These are phyloP conservation scores for Claviceps sp. DNA, from an alignment of 2,329 filamentous ascomycete genomes.

Conservation along the genomic window DNA sequence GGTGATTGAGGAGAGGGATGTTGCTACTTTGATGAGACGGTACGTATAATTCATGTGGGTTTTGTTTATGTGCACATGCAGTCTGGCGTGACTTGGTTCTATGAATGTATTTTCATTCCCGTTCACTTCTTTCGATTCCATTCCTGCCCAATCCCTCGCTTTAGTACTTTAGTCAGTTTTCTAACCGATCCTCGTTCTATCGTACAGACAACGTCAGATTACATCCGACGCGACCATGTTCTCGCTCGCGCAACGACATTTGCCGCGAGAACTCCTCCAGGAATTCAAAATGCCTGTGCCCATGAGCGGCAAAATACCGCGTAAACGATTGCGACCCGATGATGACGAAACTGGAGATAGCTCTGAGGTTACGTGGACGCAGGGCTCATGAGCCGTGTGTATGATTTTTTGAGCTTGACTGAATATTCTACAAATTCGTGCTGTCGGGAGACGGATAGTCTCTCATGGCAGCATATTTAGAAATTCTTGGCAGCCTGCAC, in stretches of 20 bases:
- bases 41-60: slow-evolving; percentile 21
- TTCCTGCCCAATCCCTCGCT: not conserved
- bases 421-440: not conserved
- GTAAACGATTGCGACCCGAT: slow-evolving; percentile 19
- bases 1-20: slow-evolving; percentile 75
- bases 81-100: too few relatives aligned
- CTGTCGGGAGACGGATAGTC: not conserved
- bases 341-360: slow-evolving; percentile 22
- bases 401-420: not conserved
- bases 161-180: too few relatives aligned
- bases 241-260: slow-evolving; percentile 68
- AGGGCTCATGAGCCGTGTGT: not conserved
- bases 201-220: slow-evolving; percentile 61
- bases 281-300: slow-evolving; percentile 61
- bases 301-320: slow-evolving; percentile 34
- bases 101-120: too few relatives aligned
- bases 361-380: slow-evolving; percentile 13
- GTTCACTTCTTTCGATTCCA: slow-evolving; percentile 6
- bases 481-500: slow-evolving; percentile 66
- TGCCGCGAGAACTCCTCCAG: slow-evolving; percentile 72
- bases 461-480: slow-evolving; percentile 27
- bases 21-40: slow-evolving; percentile 73
- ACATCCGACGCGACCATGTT: slow-evolving; percentile 62
- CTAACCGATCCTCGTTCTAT: slow-evolving; percentile 14
- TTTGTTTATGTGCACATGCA: not conserved